Base-by-base conservation (phyloP, 2,329 filamentous ascomycete genomes). In the Phyllosticta citriasiana region DNA sequence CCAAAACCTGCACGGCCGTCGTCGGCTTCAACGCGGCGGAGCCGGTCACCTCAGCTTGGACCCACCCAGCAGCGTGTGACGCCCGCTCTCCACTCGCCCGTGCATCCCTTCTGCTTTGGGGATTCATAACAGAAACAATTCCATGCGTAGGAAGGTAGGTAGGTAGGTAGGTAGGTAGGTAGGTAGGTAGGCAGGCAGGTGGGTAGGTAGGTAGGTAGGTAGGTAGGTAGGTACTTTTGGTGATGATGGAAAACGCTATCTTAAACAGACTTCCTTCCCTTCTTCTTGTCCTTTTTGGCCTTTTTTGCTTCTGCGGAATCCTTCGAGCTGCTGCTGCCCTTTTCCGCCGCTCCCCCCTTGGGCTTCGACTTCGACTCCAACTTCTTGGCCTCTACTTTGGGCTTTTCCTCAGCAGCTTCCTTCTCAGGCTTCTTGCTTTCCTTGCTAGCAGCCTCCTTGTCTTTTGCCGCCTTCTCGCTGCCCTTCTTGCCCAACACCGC, bases 371-470 rank as follows among this genome's bases (percentile, higher is more conserved):
- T 22, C 19, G 19, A 22, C 19, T 22, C 19, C 19, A 22, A 1
- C 19, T 2, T 22, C 57, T 55, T 52, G 52, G 16, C n/a, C 56
- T 50, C 25, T 19, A 5, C 51, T 47, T 61, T 62, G 59, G 12
- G 35, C 53, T 68, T 66, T 61, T 70, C 68, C 64, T 71, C 65
- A 55, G 54, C 55, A 30, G 63, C 64, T 12, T 56, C 60, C 24
- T 61, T 55, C 47, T 65, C 65, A n/a, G 25, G 8, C 26, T 63
- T 64, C 53, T 63, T 56, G 16, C 60, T 65, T 50, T 59, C 53
- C 62, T 71, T 57, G 53, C 25, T 19, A 5, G 16, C 51, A 5
- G 6, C 51, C 9, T 53, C 57, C 50, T 25, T 33, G 16, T n/a
- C 52, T 33, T 55, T 35, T 51, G 19, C 12, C 52, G 8, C 19